Percentiles rank a stretch among this genome's conserved stretches.
These are phyloP conservation scores for Saccharomyces kudriavzevii DNA, from an alignment of 805 yeast species.

Conservation along the genomic window DNA sequence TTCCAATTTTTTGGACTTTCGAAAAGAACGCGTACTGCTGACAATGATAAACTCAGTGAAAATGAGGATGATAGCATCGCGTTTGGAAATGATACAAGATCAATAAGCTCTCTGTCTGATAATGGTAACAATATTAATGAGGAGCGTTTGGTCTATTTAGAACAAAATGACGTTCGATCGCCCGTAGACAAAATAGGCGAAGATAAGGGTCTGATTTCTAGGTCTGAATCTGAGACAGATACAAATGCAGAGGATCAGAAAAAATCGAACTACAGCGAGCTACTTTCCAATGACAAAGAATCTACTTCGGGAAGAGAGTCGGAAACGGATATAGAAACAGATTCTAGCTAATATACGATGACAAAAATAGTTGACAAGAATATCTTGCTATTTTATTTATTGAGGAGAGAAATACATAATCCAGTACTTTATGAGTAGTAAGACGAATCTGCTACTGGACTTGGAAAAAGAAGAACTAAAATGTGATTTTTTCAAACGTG, in stretches of 20 bases:
- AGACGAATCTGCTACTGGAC: not conserved
- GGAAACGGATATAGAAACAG: slow-evolving; percentile 6
- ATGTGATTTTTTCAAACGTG: not conserved
- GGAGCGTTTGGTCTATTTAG: not conserved
- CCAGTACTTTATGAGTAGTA: not conserved
- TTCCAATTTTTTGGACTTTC: slow-evolving; percentile 20
- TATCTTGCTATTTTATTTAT: not conserved
- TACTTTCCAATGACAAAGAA: not conserved
- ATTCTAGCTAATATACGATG: not conserved
- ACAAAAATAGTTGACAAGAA: not conserved
- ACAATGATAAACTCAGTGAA: slow-evolving; percentile 6
- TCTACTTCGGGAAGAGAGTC: not conserved
- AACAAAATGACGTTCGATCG: not conserved
- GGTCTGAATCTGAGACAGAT: not conserved
- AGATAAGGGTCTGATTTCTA: not conserved
- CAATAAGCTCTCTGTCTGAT: not conserved
- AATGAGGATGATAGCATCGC: not conserved
- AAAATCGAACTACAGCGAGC: not conserved
- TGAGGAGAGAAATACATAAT: no score
- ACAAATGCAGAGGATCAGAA: not conserved
- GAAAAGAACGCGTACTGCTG: slow-evolving; percentile 4
- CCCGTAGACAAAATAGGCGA: not conserved
- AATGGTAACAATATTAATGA: not conserved
- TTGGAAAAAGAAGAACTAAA: not conserved
- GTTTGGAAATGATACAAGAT: not conserved